These are phyloP conservation scores for Pythium aristosporum DNA, from an alignment of 352 stramenopile genomes.

Conservation along the genomic window DNA sequence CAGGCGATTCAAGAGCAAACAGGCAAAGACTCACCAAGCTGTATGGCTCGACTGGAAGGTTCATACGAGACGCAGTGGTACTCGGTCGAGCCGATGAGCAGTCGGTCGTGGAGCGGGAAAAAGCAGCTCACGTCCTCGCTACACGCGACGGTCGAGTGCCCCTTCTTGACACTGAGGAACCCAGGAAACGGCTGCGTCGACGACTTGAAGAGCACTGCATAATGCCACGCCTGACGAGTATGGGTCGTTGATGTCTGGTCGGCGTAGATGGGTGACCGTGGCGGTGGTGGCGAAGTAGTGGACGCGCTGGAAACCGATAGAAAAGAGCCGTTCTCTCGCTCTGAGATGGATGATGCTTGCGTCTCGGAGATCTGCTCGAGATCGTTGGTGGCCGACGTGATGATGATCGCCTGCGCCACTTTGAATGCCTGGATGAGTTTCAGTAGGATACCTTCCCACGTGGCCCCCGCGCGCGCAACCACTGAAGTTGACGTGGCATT, in stretches of 20 bases:
- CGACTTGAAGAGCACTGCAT: slow-evolving; percentile 69
- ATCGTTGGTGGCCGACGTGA: not conserved
- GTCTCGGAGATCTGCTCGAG: slow-evolving; percentile 2
- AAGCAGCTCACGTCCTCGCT: slow-evolving; percentile 55
- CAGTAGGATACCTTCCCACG: slow-evolving; percentile 52
- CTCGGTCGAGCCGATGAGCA: slow-evolving; percentile 56
- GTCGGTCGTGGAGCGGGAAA: slow-evolving; percentile 56
- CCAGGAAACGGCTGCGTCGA: slow-evolving; percentile 53
- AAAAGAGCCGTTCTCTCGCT: not conserved
- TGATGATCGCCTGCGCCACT: slow-evolving; percentile 1
- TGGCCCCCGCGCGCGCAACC: slow-evolving; percentile 32
- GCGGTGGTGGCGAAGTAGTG: not conserved
- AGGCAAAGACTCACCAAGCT: slow-evolving; percentile 21
- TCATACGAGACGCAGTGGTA: slow-evolving; percentile 50
- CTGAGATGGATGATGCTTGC: slow-evolving; percentile 2
- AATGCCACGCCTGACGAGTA: slow-evolving; percentile 62
- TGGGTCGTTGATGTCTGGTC: slow-evolving; percentile 28
- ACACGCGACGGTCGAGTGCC: slow-evolving; percentile 30
- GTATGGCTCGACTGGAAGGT: slow-evolving; percentile 35
- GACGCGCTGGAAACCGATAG: not conserved
- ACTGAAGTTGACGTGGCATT: slow-evolving; percentile 27
- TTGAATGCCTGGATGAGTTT: slow-evolving; percentile 58
- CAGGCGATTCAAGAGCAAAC: not conserved
- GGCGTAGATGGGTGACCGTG: slow-evolving; percentile 30
- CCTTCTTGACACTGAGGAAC: slow-evolving; percentile 42